These are phyloP conservation scores for Xenoacremonium recifei DNA, from an alignment of 2,329 filamentous ascomycete genomes.

Conservation along the genomic window DNA sequence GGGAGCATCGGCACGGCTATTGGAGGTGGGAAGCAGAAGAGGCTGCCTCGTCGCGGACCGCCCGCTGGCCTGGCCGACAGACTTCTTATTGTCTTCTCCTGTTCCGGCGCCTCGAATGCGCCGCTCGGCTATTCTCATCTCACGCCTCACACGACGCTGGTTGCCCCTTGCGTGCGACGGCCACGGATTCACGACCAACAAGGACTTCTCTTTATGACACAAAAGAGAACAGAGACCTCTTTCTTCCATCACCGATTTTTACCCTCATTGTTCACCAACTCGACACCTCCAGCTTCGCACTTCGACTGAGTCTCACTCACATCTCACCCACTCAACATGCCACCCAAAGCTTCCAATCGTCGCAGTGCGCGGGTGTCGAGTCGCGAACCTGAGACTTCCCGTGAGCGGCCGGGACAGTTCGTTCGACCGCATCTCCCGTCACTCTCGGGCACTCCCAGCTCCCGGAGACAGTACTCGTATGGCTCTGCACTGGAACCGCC, in stretches of 20 bases:
- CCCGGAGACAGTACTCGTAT: slow-evolving; percentile 37
- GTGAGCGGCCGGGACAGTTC: slow-evolving; percentile 9
- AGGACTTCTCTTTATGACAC: slow-evolving; percentile 16
- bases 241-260: slow-evolving; percentile 5
- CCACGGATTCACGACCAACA: slow-evolving; percentile 6
- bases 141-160: slow-evolving; percentile 1
- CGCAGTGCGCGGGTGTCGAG: slow-evolving; percentile 17
- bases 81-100: slow-evolving; percentile 8
- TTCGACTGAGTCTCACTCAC: not conserved
- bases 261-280: slow-evolving; percentile 2
- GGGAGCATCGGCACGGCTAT: slow-evolving; percentile 7
- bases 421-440: slow-evolving; percentile 20
- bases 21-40: too few relatives aligned
- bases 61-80: slow-evolving; percentile 2
- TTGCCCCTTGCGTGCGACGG: slow-evolving; percentile 2
- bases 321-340: slow-evolving; percentile 14
- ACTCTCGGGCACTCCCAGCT: slow-evolving; percentile 32
- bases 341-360: slow-evolving; percentile 17
- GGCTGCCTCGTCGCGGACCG: too few relatives aligned
- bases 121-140: slow-evolving; percentile 20
- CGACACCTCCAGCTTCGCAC: not conserved
- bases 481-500: slow-evolving; percentile 35
- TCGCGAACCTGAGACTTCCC: slow-evolving; percentile 16
- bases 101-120: slow-evolving; percentile 7
- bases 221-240: slow-evolving; percentile 11